phyloP scores from a whole-genome alignment of 2,329 filamentous ascomycete species.

The Botrytis squamosa region DNA sequence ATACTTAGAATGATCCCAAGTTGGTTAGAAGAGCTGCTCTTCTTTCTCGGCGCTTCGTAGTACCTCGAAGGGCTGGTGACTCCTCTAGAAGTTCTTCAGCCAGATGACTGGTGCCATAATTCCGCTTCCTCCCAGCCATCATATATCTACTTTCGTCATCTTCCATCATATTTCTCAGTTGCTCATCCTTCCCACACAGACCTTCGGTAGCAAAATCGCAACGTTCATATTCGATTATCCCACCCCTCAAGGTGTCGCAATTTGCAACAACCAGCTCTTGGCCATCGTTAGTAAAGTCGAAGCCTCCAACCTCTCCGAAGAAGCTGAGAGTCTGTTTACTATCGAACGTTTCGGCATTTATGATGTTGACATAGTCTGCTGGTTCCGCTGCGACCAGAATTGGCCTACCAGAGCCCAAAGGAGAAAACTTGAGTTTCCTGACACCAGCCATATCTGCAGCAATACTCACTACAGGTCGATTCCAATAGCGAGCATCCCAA shows the following conservation, averaged over 20 bases:
- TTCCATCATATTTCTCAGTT: background rate
- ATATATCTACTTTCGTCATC: slow-evolving; percentile 6
- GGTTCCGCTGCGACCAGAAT: slow-evolving; percentile 73
- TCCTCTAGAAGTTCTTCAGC: slow-evolving; percentile 5
- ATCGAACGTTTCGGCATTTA: slow-evolving; percentile 63
- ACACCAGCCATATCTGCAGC: slow-evolving; percentile 66
- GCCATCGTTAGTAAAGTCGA: slow-evolving; percentile 65
- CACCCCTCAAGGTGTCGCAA: slow-evolving; percentile 63
- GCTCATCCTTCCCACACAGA: slow-evolving; percentile 13
- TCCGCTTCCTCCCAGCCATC: slow-evolving; percentile 14
- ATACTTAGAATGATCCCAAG: slow-evolving; percentile 8
- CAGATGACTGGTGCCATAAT: background rate
- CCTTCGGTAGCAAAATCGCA: slow-evolving; percentile 33
- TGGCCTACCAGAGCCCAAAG: slow-evolving; percentile 63
- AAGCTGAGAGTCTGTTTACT: slow-evolving; percentile 70
- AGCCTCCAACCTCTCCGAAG: slow-evolving; percentile 72
- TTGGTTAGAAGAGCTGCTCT: slow-evolving; percentile 11
- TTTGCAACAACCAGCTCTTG: slow-evolving; percentile 68
- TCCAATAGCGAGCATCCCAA: slow-evolving; percentile 74
- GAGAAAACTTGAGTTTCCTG: slow-evolving; percentile 69
- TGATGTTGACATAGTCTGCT: slow-evolving; percentile 69
- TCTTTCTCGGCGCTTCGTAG: slow-evolving; percentile 17
- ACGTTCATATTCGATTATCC: slow-evolving; percentile 44
- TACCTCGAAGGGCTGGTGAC: slow-evolving; percentile 7
- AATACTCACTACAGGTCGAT: slow-evolving; percentile 53